Conservation (phyloP, 441 rosid genomes). For the Erysimum pusillum region DNA sequence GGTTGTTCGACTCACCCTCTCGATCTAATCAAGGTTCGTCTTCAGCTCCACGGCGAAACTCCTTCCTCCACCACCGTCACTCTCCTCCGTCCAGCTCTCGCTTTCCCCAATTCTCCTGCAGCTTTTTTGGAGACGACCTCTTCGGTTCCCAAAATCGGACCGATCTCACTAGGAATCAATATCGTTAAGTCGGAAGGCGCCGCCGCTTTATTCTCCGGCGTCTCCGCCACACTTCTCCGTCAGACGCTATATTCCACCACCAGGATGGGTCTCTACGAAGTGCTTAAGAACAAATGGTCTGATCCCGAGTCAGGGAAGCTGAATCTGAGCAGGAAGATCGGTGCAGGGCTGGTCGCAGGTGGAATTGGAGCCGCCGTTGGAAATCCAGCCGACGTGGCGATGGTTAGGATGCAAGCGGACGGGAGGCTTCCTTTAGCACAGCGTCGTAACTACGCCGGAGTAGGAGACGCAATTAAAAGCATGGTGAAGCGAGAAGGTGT, state of each 20-base stretch:
- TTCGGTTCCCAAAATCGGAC: conserved; percentile 57
- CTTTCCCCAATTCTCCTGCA: conserved; percentile 53
- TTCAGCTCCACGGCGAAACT: conserved; percentile 86
- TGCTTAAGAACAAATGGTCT: conserved; percentile 61
- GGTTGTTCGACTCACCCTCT: conserved; percentile 91
- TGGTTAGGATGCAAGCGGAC: conserved; percentile 79
- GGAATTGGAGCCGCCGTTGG: conserved; percentile 72
- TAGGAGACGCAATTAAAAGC: conserved; percentile 60
- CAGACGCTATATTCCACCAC: conserved; percentile 72
- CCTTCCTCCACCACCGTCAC: conserved; percentile 22
- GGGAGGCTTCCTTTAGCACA: conserved; percentile 63
- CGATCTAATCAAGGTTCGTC: conserved; percentile 85
- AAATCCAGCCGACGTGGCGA: conserved; percentile 76
- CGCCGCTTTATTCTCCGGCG: conserved; percentile 67
- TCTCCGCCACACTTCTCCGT: conserved; percentile 72
- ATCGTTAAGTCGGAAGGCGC: conserved; percentile 67
- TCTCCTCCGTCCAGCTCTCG: conserved; percentile 65
- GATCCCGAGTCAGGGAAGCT: conserved; percentile 53
- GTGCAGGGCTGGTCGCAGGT: conserved; percentile 57
- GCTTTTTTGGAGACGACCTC: conserved; percentile 33
- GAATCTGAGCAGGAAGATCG: conserved; percentile 50
- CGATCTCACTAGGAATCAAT: conserved; percentile 64
- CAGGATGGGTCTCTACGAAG: conserved; percentile 72
- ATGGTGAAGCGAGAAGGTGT: conserved; percentile 63
- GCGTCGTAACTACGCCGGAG: conserved; percentile 66